Conservation (phyloP, 2,329 filamentous ascomycete species). For the Xenoacremonium recifei region DNA sequence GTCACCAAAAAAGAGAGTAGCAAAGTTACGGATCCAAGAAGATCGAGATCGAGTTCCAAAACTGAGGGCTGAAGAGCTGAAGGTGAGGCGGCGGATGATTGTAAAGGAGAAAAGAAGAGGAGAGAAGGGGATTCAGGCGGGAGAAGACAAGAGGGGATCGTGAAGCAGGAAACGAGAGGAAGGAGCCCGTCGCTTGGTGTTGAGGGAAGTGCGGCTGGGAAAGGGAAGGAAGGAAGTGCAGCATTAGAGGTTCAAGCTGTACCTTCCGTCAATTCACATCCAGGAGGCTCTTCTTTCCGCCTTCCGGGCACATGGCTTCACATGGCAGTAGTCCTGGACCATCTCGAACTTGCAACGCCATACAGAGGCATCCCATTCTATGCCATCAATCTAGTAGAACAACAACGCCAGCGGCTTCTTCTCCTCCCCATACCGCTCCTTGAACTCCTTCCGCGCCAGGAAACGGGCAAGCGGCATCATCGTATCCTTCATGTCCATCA, state of each 20-base stretch:
- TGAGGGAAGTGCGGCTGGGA: neutral
- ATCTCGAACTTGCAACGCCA: too few species aligned
- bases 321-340: neutral
- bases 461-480: slow-evolving; percentile 77
- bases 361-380: too few species aligned
- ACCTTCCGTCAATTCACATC: too few species aligned
- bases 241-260: too few species aligned
- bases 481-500: slow-evolving; percentile 94
- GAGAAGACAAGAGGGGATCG: too few species aligned
- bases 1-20: slow-evolving; percentile 28
- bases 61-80: slow-evolving; percentile 21
- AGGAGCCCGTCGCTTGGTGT: too few species aligned
- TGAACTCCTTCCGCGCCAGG: slow-evolving; percentile 68
- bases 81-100: slow-evolving; percentile 18
- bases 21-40: slow-evolving; percentile 30
- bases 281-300: neutral
- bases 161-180: too few species aligned
- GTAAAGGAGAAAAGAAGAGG: slow-evolving; percentile 14
- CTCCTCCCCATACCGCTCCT: slow-evolving; percentile 63
- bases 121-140: neutral
- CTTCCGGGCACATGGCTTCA: neutral
- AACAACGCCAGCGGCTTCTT: slow-evolving; percentile 59
- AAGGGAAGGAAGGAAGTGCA: neutral
- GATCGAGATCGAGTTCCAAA: slow-evolving; percentile 23
- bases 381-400: slow-evolving; percentile 65